Evolutionary conservation across 805 yeast genomes (phyloP), one percentile per base, ranked within the genome.

Genomic region (Metschnikowia baotianmanensis): DNA sequence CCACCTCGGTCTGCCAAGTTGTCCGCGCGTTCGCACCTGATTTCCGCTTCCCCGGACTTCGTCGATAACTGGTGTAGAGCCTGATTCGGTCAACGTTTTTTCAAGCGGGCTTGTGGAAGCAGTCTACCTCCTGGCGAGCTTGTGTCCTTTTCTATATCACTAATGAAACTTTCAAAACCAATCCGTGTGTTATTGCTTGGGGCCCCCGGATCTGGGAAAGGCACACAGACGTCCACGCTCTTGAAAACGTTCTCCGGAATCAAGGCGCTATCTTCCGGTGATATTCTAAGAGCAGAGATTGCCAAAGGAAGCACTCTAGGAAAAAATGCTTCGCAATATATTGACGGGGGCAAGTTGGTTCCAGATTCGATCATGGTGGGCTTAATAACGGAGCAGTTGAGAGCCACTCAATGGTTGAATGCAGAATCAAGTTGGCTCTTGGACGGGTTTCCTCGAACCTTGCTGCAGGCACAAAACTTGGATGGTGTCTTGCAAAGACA

Each of bases 161-260:
- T 15, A 16, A 46, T 46, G 49, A 23, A 34, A 11, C 34, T 46
- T n/a, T 22, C 37, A n/a, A 32, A 27, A 13, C 38, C 49, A 4
- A 22, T 46, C 6, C 31, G 96, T 52, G 62, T 88, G 27, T 70
- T 90, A 20, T 68, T 90, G 7, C 65, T 91, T 19, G 97, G 97
- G 3, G 96, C 97, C 0, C 98, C 98, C 0, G 98, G 98, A 0
- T 76, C 96, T 1, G 98, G 98, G 1, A 90, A 90, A 58, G 97
- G 97, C 1, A 90, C 98, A 0, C 86, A 84, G 50, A 84, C 96
- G 0, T 64, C 83, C 2, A 72, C 81, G 44, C 67, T 90, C 4
- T 59, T 83, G 43, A 73, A 76, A 37, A 62, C 66, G 29, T 72
- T 81, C 43, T 75, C 83, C 2, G 52, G 57, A 4, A 61, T 90